Evolutionary conservation across 2,329 filamentous ascomycete species (phyloP).

Genomic region (Xylariomycetidae sp.): DNA sequence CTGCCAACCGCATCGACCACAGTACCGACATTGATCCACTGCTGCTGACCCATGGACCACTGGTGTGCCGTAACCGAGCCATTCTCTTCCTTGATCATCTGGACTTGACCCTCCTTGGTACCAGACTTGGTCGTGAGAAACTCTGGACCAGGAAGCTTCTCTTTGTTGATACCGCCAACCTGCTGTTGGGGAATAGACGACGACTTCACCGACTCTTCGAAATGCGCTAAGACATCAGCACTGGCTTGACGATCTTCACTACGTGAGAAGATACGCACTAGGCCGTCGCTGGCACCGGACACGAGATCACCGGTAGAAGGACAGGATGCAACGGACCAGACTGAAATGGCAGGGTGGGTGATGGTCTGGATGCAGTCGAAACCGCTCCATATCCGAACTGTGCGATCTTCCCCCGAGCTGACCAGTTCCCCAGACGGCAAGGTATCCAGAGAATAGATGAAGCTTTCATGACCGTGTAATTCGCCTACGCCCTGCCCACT

Average conservation of each 20-base stretch:
- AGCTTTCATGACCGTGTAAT: slow-evolving; percentile 85
- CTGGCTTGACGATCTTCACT: slow-evolving; percentile 65
- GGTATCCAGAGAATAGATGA: slow-evolving; percentile 80
- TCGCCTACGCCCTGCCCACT: slow-evolving; percentile 72
- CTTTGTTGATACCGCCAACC: slow-evolving; percentile 80
- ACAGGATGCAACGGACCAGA: slow-evolving; percentile 88
- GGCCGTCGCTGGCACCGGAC: slow-evolving; percentile 84
- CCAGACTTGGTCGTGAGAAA: slow-evolving; percentile 78
- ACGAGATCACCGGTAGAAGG: slow-evolving; percentile 82
- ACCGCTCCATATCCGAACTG: slow-evolving; percentile 81
- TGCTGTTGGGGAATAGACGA: slow-evolving; percentile 88
- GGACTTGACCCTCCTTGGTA: slow-evolving; percentile 93
- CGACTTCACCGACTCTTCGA: slow-evolving; percentile 75
- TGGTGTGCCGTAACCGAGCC: slow-evolving; percentile 81
- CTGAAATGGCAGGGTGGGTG: slow-evolving; percentile 92
- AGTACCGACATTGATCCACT: slow-evolving; percentile 89
- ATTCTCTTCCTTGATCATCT: slow-evolving; percentile 81
- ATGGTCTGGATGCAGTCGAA: slow-evolving; percentile 88
- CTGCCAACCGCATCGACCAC: slow-evolving; percentile 87
- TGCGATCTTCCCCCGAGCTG: slow-evolving; percentile 92
- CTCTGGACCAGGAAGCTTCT: slow-evolving; percentile 82
- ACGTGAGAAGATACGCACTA: slow-evolving; percentile 80
- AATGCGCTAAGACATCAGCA: slow-evolving; percentile 62
- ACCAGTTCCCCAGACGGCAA: slow-evolving; percentile 82
- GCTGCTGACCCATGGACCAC: slow-evolving; percentile 68